Base-by-base conservation (phyloP, 441 rosid species). In the Gossypium aridum region DNA sequence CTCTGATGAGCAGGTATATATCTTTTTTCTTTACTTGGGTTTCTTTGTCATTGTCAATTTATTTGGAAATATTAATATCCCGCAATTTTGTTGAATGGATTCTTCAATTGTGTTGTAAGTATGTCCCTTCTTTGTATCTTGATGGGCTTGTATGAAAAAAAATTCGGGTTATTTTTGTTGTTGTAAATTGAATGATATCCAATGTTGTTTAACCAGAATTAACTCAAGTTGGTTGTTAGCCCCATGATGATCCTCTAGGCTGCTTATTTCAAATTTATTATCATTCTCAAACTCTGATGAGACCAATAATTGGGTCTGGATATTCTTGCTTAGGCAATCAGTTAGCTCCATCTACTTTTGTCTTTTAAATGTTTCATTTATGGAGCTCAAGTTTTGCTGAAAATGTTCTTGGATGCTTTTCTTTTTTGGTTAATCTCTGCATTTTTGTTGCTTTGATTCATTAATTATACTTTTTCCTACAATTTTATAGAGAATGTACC, bases 1-100 rank as follows among this genome's bases (percentile, higher is more conserved):
- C 81, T 91, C 90, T 4, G 97, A 89, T 79, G 97, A 94, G 61
- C 97, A 92, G 93, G 97, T 92, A 28, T 67, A 37, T 13, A 19
- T 45, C 9, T 2, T 16, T 68, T 17, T 2, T n/a, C 28, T 70
- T 55, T 55, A 1, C 17, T 16, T 17, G 2, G 54, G 8, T n/a
- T 28, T 12, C 12, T 23, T 4, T 13, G 31, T 56, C 10, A 31
- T 19, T 8, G 12, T 10, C 49, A 61, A 19, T 55, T 51, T 57
- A 22, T 26, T 54, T 17, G 47, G 9, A 5, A 10, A 16, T 25
- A 17, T 12, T 19, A 64, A 10, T 34, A 12, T 19, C 12, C 6
- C 14, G 13, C 20, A 54, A 45, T 6, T 67, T 45, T 22, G 19
- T 22, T 34, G 43, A 34, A 34, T 34, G 43, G 43, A 47, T 68